Evolutionary conservation across 768 basidiomycete species (phyloP), one percentile per base, ranked within the genome.

Genomic region (Arthromyces matolae): DNA sequence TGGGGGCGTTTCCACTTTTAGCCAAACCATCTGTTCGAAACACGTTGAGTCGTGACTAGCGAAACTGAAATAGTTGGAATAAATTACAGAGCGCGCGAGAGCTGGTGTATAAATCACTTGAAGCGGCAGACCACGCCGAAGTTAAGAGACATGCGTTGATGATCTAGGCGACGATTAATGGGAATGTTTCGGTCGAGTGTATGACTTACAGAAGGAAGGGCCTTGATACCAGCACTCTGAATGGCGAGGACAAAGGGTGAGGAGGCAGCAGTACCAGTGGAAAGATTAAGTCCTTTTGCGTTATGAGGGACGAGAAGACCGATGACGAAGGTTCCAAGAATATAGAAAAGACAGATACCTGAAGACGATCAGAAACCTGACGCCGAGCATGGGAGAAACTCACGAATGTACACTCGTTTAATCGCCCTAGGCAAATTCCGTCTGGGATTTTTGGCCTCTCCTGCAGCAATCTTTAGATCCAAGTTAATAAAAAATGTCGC

Each of bases 191-290:
- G n/a, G n/a, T n/a, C n/a, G n/a, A n/a, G n/a, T 24, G 36, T 18
- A 19, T 23, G 44, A 52, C 80, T 65, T 60, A 93, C 86, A 34
- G 83, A 86, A 14, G 94, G 93, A 1, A 96, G 68, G 5, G 71
- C 76, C 54, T 82, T 86, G 65, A 96, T 97, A n/a, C 95, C 94
- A 6, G 93, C 84, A 35, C 72, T 78, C 57, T 77, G 59, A 54
- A 92, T 91, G 1, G 93, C 95, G 55, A 98, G 90, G 54, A 96
- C 93, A 67, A 93, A 96, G 1, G 94, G 89, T 34, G 88, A 88
- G 2, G 81, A 81, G 12, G 84, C 83, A 46, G 86, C 84, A 14
- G 80, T 84, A 23, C 81, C 80, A 35, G 65, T 64, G 14, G 54
- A 59, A 35, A 90, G 66, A 42, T 69, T 58, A 4, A 96, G 76